Base-by-base conservation (phyloP, 2,329 filamentous ascomycete genomes). In the Penicillium sp. region DNA sequence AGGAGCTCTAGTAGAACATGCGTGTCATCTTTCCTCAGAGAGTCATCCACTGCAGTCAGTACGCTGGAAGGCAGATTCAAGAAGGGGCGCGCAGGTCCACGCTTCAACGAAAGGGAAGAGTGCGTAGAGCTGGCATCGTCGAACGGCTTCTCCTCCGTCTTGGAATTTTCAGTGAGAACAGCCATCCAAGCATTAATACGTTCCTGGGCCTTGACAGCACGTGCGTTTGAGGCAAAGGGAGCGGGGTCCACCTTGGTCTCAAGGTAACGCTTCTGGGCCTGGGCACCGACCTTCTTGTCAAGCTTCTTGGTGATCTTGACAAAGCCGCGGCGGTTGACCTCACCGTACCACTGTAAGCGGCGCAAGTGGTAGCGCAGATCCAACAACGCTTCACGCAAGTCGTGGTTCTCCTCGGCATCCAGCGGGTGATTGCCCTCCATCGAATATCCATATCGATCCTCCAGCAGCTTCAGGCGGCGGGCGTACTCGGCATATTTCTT, bases 281-380 rank as follows among this genome's bases (percentile, higher is more conserved):
- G 83, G 3, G 87, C 85, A 42, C 85, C 83, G 2, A 97, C 85
- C 77, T 96, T 97, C 78, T 99, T 99, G 76, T 99, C 94, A 42
- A 97, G 80, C 76, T 99, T 99, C 80, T 99, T 99, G 48, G 94
- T 96, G 73, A 99, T 99, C 78, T 99, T 99, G 72, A 95, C 86
- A 68, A 99, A 99, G 2, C 94, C 94, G 60, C 91, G 84, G 48
- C 92, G 86, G 73, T 99, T 99, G 67, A 97, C 93, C 76, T 97
- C 93, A 46, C 92, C 93, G 71, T 97, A 99, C 92, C 92, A 97
- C 73, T 96, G 90, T 48, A 99, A 80, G 67, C 97, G 97, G 55
- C 94, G 85, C 62, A 97, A 77, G 70, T 95, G 90, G 48, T 87
- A 88, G 53, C 94, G 86, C 56, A 97, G 81, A 75, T 99, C 94